Evolutionary conservation across 306 rosid species (phyloP).

Genomic region (Geum urbanum): DNA sequence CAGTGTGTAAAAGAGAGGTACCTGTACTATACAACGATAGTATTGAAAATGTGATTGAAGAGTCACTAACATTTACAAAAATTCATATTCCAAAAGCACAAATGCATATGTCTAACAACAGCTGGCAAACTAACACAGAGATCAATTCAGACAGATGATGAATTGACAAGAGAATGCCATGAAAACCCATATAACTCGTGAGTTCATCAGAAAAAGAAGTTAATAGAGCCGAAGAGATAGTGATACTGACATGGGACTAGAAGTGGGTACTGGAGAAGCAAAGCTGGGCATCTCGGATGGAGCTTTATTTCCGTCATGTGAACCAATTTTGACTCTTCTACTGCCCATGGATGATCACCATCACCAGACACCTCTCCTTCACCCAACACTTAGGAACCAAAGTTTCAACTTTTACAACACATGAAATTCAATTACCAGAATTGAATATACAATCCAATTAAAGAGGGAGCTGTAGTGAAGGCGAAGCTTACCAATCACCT

Average conservation of each 20-base stretch:
- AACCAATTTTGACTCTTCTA: constrained; percentile 56
- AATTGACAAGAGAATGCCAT: neutral
- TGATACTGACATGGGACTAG: constrained; percentile 62
- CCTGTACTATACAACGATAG: too few species aligned
- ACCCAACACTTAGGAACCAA: neutral
- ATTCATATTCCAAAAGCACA: constrained; percentile 1
- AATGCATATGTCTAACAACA: neutral
- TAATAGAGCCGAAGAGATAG: constrained; percentile 16
- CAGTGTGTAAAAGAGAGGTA: neutral
- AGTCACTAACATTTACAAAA: neutral
- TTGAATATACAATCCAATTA: too few species aligned
- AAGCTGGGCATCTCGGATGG: constrained; percentile 90
- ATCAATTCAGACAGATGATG: constrained; percentile 3
- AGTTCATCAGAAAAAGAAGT: neutral
- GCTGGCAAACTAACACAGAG: constrained; percentile 3
- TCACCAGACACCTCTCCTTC: constrained; percentile 27
- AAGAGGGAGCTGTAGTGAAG: neutral
- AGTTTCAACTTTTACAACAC: constrained; percentile 4
- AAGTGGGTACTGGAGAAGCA: constrained; percentile 63
- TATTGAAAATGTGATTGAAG: too few species aligned
- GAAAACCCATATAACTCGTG: too few species aligned
- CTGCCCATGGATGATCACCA: constrained; percentile 83
- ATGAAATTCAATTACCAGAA: neutral
- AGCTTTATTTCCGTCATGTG: constrained; percentile 48
- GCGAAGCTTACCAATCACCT: constrained; percentile 8